Evolutionary conservation across 345 rosid genomes (phyloP).

Genomic region (Rhizophora mangle): DNA sequence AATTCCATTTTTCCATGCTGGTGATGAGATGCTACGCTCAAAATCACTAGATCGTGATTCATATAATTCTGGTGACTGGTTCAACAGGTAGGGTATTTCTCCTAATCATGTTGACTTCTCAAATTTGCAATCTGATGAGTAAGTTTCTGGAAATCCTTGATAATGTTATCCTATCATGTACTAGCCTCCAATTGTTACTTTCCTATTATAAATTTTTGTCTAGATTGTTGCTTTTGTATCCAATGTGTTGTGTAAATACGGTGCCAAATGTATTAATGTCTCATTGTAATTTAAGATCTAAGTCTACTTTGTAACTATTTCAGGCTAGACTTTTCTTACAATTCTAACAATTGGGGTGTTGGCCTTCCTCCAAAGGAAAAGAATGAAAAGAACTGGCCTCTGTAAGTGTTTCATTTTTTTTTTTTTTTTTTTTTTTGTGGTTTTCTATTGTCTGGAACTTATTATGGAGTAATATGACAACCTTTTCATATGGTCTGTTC

Average conservation of each 20-base stretch:
- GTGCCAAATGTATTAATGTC: too few relatives aligned
- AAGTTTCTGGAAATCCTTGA: neutral
- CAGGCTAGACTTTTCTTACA: constrained; percentile 85
- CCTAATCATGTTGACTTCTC: constrained; percentile 6
- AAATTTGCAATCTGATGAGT: neutral
- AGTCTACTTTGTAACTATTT: constrained; percentile 15
- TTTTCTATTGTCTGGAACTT: neutral
- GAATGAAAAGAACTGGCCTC: constrained; percentile 74
- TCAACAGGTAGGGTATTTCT: constrained; percentile 60
- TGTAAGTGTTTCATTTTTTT: constrained; percentile 44
- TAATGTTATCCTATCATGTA: neutral
- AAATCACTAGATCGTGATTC: constrained; percentile 98
- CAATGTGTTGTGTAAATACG: too few relatives aligned
- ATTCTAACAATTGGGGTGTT: constrained; percentile 83
- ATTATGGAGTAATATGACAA: neutral
- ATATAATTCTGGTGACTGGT: constrained; percentile 97
- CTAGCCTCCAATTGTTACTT: neutral
- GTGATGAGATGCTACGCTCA: constrained; percentile 94
- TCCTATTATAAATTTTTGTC: neutral
- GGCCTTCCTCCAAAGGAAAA: constrained; percentile 93
- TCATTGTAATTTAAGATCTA: neutral
- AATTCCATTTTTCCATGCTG: constrained; percentile 89
- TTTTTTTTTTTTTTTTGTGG: neutral
- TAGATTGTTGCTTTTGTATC: neutral
- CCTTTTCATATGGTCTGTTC: neutral